Base-by-base conservation (phyloP, 2,329 filamentous ascomycete species). In the Acarospora socialis region DNA sequence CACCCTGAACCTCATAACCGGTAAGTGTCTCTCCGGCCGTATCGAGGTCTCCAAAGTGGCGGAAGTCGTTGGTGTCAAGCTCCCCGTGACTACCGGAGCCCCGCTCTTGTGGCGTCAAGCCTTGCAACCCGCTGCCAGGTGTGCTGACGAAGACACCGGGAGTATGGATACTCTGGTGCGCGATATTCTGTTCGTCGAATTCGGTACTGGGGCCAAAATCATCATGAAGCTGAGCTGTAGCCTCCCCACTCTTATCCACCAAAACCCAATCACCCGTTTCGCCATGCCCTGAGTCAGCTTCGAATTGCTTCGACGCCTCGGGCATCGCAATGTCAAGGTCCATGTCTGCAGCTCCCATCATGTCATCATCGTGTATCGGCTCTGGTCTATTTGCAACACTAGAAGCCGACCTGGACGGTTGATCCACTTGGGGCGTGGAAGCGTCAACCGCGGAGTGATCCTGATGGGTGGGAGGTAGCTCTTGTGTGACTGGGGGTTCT, bases 261-360 rank as follows among this genome's bases (percentile, higher is more conserved):
- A 84, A 75, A 3, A 83, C 74, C 79, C 79, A 84, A 41, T 84
- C 80, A 18, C 69, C 75, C 13, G 61, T 66, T 8, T 66, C 63
- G n/a, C n/a, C n/a, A n/a, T n/a, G n/a, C n/a, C n/a, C n/a, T n/a
- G n/a, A n/a, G n/a, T n/a, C n/a, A n/a, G n/a, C n/a, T n/a, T n/a
- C n/a, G n/a, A n/a, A n/a, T n/a, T n/a, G n/a, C n/a, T 19, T 14
- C 8, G 14, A 25, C 24, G 28, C 22, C 9, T 14, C 31, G 21
- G 16, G 13, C 31, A 28, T 33, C 2, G 22, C 13, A 8, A 29
- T 25, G 12, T 28, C 30, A n/a, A n/a, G n/a, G n/a, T n/a, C n/a
- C n/a, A n/a, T n/a, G n/a, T n/a, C n/a, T n/a, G n/a, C n/a, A n/a
- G n/a, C n/a, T n/a, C n/a, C n/a, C n/a, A n/a, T n/a, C n/a, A n/a